Percentiles rank a stretch among this genome's conserved stretches.
Evolutionary conservation across 78 protist genomes (phyloP).

Genomic region (Creolimax fragrantissima): DNA sequence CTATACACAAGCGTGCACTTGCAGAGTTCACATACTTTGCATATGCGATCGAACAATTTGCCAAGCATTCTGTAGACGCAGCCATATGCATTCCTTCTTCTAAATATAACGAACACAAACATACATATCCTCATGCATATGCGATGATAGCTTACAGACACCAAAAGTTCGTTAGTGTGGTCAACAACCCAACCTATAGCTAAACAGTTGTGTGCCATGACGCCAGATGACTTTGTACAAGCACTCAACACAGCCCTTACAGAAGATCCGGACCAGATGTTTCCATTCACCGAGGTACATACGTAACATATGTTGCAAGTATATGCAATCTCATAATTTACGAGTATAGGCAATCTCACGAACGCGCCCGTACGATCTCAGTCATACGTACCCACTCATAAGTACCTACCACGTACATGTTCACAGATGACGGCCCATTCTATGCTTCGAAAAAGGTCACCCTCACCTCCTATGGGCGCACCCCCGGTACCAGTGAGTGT

Average conservation of each 20-base stretch:
- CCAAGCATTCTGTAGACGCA: too few species aligned
- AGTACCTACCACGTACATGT: too few species aligned
- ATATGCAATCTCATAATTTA: too few species aligned
- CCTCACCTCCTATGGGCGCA: neutral
- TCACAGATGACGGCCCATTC: too few species aligned
- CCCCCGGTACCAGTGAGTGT: neutral
- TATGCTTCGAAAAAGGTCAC: too few species aligned
- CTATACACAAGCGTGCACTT: too few species aligned
- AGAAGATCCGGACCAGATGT: neutral
- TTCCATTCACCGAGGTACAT: neutral
- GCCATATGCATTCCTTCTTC: neutral
- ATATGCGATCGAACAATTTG: too few species aligned
- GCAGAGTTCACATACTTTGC: too few species aligned
- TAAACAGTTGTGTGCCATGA: neutral
- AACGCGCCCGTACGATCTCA: too few species aligned
- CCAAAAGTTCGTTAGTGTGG: slow-evolving; percentile 5
- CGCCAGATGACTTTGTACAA: neutral
- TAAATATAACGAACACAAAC: neutral
- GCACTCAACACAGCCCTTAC: neutral
- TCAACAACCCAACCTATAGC: neutral
- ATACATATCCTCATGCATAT: neutral
- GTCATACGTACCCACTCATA: too few species aligned
- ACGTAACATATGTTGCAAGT: too few species aligned
- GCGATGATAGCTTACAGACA: neutral
- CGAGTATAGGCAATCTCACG: too few species aligned